Evolutionary conservation across 2,329 filamentous ascomycete genomes (phyloP).

Genomic region (Fusarium falciforme): DNA sequence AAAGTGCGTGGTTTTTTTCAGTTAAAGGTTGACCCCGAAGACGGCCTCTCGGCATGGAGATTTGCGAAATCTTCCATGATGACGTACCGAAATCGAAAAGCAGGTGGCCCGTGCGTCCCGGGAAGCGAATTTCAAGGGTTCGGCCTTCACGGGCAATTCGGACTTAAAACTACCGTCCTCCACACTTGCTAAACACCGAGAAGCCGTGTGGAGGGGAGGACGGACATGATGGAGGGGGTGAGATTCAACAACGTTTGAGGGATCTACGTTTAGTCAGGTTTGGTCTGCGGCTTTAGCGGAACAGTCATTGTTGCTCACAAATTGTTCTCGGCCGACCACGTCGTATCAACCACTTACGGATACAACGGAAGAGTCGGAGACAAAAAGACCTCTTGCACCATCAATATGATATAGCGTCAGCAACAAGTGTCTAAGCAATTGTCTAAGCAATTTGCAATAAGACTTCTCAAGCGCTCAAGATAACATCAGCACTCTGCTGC

Average conservation of each 20-base stretch:
- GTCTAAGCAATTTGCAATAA: not conserved
- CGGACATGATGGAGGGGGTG: not conserved
- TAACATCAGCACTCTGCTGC: constrained; percentile 8
- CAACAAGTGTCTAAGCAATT: not conserved
- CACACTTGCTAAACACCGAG: constrained; percentile 4
- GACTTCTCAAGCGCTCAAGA: not conserved
- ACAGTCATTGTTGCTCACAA: not conserved
- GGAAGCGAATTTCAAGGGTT: not conserved
- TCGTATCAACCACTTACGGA: not conserved
- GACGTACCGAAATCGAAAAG: constrained; percentile 27
- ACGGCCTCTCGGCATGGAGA: constrained; percentile 15
- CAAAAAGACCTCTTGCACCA: not conserved
- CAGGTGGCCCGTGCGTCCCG: constrained; percentile 32
- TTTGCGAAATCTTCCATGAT: constrained; percentile 39
- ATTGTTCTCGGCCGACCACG: not conserved
- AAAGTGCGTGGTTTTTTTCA: constrained; percentile 15
- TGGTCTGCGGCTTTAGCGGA: not conserved
- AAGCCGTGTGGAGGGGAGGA: not conserved
- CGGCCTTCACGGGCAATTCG: constrained; percentile 21
- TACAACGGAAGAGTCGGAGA: constrained; percentile 1
- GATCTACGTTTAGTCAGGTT: constrained; percentile 13
- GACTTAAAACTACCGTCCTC: constrained; percentile 14
- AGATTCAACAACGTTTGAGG: not conserved
- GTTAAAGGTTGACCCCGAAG: not conserved
- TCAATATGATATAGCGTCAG: not conserved